Conservation (phyloP, 305 asterid genomes). For the Fraxinus nigra region DNA sequence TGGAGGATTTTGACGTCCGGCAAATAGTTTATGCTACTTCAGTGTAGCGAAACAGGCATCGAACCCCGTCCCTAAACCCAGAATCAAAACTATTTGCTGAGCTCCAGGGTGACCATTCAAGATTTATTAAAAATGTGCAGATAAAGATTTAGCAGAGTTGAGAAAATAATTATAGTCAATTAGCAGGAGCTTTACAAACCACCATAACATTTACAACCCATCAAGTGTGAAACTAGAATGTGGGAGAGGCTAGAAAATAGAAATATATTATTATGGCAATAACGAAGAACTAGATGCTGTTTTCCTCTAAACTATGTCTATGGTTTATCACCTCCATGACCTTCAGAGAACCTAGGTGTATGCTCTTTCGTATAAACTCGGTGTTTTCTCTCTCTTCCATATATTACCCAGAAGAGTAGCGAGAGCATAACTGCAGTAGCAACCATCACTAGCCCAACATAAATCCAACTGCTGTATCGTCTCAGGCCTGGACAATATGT, state of each 20-base stretch:
- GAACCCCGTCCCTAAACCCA: not conserved
- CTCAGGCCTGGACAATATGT: conserved; percentile 62
- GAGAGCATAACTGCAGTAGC: conserved; percentile 71
- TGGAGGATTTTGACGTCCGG: not conserved
- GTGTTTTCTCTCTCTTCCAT: conserved; percentile 80
- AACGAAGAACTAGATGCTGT: not conserved
- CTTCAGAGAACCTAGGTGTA: conserved; percentile 28
- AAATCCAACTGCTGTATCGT: conserved; percentile 57
- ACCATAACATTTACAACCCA: conserved; percentile 7
- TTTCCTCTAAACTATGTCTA: conserved; percentile 25
- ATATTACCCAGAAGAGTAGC: conserved; percentile 71
- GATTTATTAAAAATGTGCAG: not conserved
- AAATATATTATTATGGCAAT: not conserved
- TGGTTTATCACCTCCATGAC: conserved; percentile 32
- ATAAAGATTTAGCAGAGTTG: not conserved
- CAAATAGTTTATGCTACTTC: not conserved
- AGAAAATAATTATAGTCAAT: not conserved
- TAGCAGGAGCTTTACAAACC: not conserved
- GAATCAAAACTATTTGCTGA: not conserved
- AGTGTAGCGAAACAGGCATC: not conserved
- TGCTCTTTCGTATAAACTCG: conserved; percentile 73
- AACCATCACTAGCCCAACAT: conserved; percentile 69
- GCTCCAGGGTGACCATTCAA: not conserved
- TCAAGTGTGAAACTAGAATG: not conserved
- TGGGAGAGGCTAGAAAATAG: not conserved